phyloP scores from a whole-genome alignment of 2,329 filamentous ascomycete species.

The Arthrinium puccinioides region DNA sequence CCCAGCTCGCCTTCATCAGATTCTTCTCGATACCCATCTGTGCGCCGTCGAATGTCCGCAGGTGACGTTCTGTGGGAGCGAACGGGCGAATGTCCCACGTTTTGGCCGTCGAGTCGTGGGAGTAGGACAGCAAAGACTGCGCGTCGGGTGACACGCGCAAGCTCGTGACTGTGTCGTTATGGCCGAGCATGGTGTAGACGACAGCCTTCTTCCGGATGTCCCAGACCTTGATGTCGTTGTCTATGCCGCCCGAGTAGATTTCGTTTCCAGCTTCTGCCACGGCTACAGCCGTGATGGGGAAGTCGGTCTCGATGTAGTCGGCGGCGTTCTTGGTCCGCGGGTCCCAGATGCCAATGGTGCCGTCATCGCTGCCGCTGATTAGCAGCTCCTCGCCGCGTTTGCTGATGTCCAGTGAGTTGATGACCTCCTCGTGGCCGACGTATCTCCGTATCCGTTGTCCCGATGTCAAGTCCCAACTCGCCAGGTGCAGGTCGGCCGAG shows the following conservation, averaged over 20 bases:
- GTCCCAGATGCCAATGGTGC: slow-evolving; percentile 92
- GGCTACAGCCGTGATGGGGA: slow-evolving; percentile 85
- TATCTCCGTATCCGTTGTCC: slow-evolving; percentile 90
- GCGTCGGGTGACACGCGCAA: slow-evolving; percentile 88
- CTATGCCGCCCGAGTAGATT: slow-evolving; percentile 88
- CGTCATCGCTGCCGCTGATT: slow-evolving; percentile 88
- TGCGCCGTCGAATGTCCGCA: slow-evolving; percentile 89
- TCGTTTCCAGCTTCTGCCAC: slow-evolving; percentile 94
- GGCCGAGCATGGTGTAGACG: slow-evolving; percentile 80
- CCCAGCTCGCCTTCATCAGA: slow-evolving; percentile 84
- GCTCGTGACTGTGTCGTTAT: slow-evolving; percentile 87
- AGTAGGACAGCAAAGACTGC: slow-evolving; percentile 82
- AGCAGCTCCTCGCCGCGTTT: slow-evolving; percentile 85
- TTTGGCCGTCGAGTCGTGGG: slow-evolving; percentile 87
- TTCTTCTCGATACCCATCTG: slow-evolving; percentile 86
- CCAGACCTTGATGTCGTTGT: slow-evolving; percentile 97
- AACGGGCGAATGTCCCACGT: slow-evolving; percentile 97
- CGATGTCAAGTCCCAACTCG: slow-evolving; percentile 90
- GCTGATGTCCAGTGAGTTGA: slow-evolving; percentile 86
- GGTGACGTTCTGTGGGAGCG: slow-evolving; percentile 76
- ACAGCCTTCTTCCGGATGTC: slow-evolving; percentile 87
- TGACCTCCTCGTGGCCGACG: slow-evolving; percentile 88
- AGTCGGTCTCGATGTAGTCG: slow-evolving; percentile 84
- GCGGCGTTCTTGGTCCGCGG: slow-evolving; percentile 82
- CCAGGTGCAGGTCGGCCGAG: slow-evolving; percentile 86